A percentile compares a stretch with the other conserved stretches of the same genome.
Conservation (phyloP, 371 early-diverging fungal species). For the Umbelopsis sp. region DNA sequence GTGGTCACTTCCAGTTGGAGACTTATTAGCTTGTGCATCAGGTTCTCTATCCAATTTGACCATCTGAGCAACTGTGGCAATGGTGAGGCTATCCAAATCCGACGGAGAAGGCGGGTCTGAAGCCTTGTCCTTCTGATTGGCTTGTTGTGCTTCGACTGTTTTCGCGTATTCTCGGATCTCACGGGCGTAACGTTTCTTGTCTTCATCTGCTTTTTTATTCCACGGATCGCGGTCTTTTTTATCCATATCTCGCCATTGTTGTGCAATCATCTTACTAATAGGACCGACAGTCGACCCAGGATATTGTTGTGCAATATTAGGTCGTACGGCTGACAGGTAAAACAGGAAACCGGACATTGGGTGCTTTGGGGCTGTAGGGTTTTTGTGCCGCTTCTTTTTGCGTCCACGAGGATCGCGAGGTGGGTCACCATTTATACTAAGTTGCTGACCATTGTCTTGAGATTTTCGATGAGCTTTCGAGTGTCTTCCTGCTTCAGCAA, state of each 20-base stretch:
- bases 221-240: constrained; percentile 59
- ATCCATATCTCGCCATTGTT: constrained; percentile 64
- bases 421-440: constrained; percentile 29
- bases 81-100: constrained; percentile 27
- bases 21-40: constrained; percentile 9
- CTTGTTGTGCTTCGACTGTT: constrained; percentile 26
- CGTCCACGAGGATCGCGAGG: constrained; percentile 54
- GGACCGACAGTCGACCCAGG: constrained; percentile 67
- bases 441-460: background rate
- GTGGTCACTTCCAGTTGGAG: background rate
- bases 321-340: constrained; percentile 64
- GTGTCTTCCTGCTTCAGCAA: constrained; percentile 52
- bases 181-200: constrained; percentile 75
- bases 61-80: constrained; percentile 34
- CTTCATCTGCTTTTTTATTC: constrained; percentile 63
- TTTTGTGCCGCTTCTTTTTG: constrained; percentile 66
- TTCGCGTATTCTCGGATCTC: constrained; percentile 66
- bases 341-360: constrained; percentile 80
- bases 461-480: constrained; percentile 28
- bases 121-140: background rate
- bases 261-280: constrained; percentile 67
- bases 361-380: constrained; percentile 76
- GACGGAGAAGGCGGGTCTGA: constrained; percentile 15
- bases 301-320: constrained; percentile 55
- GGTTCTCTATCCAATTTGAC: constrained; percentile 23